Base-by-base conservation (phyloP, 2,329 filamentous ascomycete species). In the Sporothrix variecibatus region DNA sequence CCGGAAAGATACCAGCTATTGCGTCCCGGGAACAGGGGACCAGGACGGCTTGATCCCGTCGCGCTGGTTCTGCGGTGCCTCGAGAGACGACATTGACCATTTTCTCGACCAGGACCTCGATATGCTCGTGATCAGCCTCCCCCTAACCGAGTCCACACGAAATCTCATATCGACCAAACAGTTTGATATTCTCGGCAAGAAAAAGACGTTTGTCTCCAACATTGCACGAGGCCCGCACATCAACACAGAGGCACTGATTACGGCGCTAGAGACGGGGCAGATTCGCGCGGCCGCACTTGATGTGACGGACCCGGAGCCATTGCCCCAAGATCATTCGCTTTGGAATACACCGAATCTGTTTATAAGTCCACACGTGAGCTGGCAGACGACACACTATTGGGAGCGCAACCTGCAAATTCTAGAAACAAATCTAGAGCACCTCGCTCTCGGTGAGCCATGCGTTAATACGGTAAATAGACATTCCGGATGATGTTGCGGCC, bases 341-440 rank as follows among this genome's bases (percentile, higher is more conserved):
- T 92, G 90, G 90, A 85, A 85, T 67, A 82, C 87, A 71, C 84
- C 86, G 26, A 91, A 91, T 80, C 84, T 88, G 23, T 84, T 88
- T 72, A 86, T 92, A 56, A 76, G 75, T 4, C 78, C 78, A 11
- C 78, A 79, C 71, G 34, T 77, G 31, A 78, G 76, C 49, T 73
- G 72, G 31, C 20, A 58, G 26, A 68, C 73, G 1, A 60, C 31
- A 11, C 56, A 71, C 17, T 73, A 73, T 34, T 71, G 72, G 28
- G 53, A 65, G 49, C 68, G 75, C 26, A 65, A 68, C 31, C 38
- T 73, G 40, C 17, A 56, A 20, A 73, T 76, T 58, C 49, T 76
- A 7, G 71, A 65, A n/a, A 40, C 56, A 15, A 76, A 76, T 34
- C 34, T 75, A 23, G 34, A 71, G 43, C 64, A 53, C 43, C 56